Conservation (phyloP, 108 stramenopile genomes). For the Ochromonas danica region DNA sequence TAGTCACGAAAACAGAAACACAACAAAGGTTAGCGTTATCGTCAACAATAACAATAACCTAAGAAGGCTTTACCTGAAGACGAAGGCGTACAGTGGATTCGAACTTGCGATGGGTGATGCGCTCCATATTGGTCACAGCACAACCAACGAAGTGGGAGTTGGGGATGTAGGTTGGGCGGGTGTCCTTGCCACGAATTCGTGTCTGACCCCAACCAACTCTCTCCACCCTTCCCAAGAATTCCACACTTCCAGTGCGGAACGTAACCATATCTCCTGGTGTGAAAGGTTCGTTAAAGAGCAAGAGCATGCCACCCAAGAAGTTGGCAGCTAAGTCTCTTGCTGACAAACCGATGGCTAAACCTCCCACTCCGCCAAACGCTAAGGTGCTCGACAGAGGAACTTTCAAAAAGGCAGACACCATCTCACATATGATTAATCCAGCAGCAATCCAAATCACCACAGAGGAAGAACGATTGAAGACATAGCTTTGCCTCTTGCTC, state of each 20-base stretch:
- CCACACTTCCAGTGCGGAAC: constrained; percentile 37
- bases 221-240: constrained; percentile 49
- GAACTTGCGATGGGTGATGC: constrained; percentile 51
- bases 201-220: constrained; percentile 57
- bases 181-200: constrained; percentile 42
- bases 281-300: constrained; percentile 52
- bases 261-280: constrained; percentile 56
- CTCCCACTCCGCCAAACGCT: constrained; percentile 54
- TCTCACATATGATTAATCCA: constrained; percentile 31
- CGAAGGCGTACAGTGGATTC: constrained; percentile 29
- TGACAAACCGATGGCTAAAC: constrained; percentile 50
- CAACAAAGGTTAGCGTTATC: neutral
- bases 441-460: constrained; percentile 32
- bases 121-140: constrained; percentile 57
- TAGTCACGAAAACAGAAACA: neutral
- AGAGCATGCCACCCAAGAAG: constrained; percentile 36
- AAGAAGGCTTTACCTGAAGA: neutral
- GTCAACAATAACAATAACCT: neutral
- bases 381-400: constrained; percentile 52
- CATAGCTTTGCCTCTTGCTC: constrained; percentile 23
- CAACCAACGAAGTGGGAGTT: constrained; percentile 48
- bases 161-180: constrained; percentile 52
- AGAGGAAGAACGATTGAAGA: constrained; percentile 32
- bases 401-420: constrained; percentile 47
- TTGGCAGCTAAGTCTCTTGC: constrained; percentile 27